Base-by-base conservation (phyloP, 2,329 filamentous ascomycete genomes). In the Apiospora koreana region DNA sequence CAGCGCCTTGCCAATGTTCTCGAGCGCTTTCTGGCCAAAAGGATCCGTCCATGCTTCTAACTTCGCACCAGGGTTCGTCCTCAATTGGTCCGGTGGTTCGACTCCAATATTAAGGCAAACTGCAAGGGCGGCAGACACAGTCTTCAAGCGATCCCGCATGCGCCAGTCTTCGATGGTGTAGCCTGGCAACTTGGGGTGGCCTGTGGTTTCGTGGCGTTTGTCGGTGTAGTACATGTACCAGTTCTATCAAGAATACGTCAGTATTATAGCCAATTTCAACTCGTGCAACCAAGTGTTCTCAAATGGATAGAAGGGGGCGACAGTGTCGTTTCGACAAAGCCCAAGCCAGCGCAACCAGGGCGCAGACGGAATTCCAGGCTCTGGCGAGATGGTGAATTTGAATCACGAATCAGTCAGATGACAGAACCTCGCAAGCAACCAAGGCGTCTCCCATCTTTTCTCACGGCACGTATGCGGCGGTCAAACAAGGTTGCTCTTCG, bases 171-270 rank as follows among this genome's bases (percentile, higher is more conserved):
- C 93, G 7, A 97, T 84, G 73, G 90, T 86, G 74, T 88, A 89
- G 35, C 83, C 81, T 23, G 86, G 87, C 68, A 89, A 87, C 79
- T 94, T 94, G 21, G 94, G 94, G 75, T 95, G 94, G 28, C 94
- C 96, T 45, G 94, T 95, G 28, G 94, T 96, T 80, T 98, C 96
- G 82, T 99, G 96, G 68, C 95, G 92, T 82, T 98, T 98, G 82
- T 99, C 96, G 73, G 95, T 98, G 81, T 93, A 99, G 83, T 99
- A 99, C 95, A 98, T 98, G 85, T 97, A 98, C 90, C 97, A 99
- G 75, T 94, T 97, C 93, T 97, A 81, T 62, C 54, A n/a, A 38
- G 9, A 38, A 5, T 12, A 62, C 7, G 31, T 62, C 18, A 62
- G 54, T 23, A 62, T 62, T 23, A 38, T 62, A 38, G 35, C 16